Evolutionary conservation across 192 early-diverging fungal genomes (phyloP), one percentile per base, ranked within the genome.

Genomic region (Blastocladiella britannica): DNA sequence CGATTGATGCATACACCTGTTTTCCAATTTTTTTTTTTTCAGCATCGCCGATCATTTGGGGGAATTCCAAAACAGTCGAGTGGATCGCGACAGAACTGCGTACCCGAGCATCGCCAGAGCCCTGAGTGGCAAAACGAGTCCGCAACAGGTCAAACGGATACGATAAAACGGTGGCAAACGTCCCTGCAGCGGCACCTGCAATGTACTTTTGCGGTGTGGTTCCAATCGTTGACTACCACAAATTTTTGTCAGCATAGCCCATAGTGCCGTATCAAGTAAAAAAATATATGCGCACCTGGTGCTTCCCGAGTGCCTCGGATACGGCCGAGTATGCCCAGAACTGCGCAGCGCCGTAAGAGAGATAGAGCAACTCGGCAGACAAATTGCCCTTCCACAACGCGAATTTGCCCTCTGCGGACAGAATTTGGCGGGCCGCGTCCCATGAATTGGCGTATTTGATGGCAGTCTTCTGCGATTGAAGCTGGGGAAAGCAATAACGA

Each of bases 141-240:
- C 93, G 77, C 29, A 97, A 67, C 4, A 97, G 75, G 75, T 97
- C 93, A 57, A 97, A 83, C n/a, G 93, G 91, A 72, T 93, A 97
- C 30, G 93, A 92, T 0, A 65, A 62, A 0, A 80, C 57, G 3
- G 91, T 94, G 12, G 89, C 89, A 8, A 80, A 60, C 27, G 70
- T 74, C 20, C 88, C 93, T 8, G 88, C 82, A n/a, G 80, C 23
- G 7, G 86, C 75, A 4, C 92, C 92, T 56, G 77, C 75, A 0
- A 88, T 54, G 68, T 89, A 86, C 54, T 83, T 75, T 54, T 77
- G 67, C 0, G 56, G 53, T 5, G 59, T 31, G n/a, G n/a, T n/a
- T n/a, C n/a, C n/a, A n/a, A n/a, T n/a, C n/a, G n/a, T n/a, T n/a
- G n/a, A n/a, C n/a, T n/a, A n/a, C n/a, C n/a, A n/a, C n/a, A n/a